Conservation (phyloP, 768 basidiomycete genomes). For the Termitomyces sp. region DNA sequence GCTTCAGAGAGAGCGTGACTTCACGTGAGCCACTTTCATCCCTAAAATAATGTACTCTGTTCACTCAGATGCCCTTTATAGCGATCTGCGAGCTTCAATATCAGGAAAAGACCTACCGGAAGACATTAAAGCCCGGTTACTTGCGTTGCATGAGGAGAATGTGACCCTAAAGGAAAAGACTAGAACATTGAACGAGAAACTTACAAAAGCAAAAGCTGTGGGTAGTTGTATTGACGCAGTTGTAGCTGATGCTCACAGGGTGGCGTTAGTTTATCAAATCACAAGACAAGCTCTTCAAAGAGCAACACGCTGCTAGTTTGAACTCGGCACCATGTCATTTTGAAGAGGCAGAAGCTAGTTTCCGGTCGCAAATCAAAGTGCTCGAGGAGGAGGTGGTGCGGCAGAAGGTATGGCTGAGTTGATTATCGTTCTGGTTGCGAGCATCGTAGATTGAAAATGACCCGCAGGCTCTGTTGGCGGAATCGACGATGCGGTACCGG, state of each 20-base stretch:
- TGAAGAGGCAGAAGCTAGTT: conserved; percentile 67
- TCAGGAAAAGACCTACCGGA: conserved; percentile 79
- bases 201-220: conserved; percentile 75
- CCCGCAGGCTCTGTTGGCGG: conserved; percentile 40
- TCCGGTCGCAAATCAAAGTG: conserved; percentile 58
- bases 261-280: conserved; percentile 78
- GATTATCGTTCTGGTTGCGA: background rate
- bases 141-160: conserved; percentile 76
- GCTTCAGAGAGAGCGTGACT: conserved; percentile 80
- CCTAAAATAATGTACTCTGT: background rate
- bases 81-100: conserved; percentile 71
- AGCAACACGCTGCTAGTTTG: conserved; percentile 60
- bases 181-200: conserved; percentile 69
- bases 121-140: conserved; percentile 70
- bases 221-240: conserved; percentile 8
- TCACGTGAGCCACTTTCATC: conserved; percentile 47
- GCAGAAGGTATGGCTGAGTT: conserved; percentile 37
- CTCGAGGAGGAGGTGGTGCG: conserved; percentile 59
- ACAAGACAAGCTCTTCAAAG: conserved; percentile 86
- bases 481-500: conserved; percentile 56
- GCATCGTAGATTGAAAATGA: background rate
- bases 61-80: conserved; percentile 19
- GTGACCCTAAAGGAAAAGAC: conserved; percentile 61
- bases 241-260: background rate
- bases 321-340: conserved; percentile 45